Evolutionary conservation across 2,329 filamentous ascomycete genomes (phyloP).

Genomic region (Penicillium polonicum): DNA sequence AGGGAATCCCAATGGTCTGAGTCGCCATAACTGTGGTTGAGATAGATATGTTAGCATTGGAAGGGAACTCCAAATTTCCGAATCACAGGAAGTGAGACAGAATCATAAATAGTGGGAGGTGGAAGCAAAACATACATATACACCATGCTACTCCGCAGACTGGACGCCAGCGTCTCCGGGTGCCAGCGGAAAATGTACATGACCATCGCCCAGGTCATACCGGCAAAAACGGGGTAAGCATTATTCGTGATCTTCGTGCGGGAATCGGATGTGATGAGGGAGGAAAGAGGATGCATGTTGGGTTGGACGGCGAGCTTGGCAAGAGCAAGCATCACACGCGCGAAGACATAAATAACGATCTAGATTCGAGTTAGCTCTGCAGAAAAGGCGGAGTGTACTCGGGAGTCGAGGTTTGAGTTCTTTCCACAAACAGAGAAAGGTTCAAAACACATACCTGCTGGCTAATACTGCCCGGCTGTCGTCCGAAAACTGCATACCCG

Average conservation of each 20-base stretch:
- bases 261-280: constrained; percentile 46
- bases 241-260: constrained; percentile 59
- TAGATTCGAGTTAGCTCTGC: constrained; percentile 41
- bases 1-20: constrained; percentile 87
- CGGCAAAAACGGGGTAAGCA: constrained; percentile 91
- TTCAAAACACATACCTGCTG: constrained; percentile 56
- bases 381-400: background rate
- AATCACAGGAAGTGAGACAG: background rate
- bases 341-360: constrained; percentile 98
- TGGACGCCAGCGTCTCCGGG: constrained; percentile 86
- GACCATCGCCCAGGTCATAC: constrained; percentile 83
- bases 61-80: background rate
- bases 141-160: constrained; percentile 90
- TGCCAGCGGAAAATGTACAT: constrained; percentile 96
- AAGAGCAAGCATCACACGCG: constrained; percentile 79
- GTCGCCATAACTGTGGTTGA: constrained; percentile 62
- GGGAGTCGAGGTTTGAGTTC: background rate
- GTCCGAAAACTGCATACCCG: constrained; percentile 91
- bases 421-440: background rate
- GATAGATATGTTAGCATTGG: constrained; percentile 10
- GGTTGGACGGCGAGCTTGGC: constrained; percentile 78
- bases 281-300: constrained; percentile 43
- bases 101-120: background rate
- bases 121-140: constrained; percentile 73
- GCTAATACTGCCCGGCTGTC: constrained; percentile 74